Evolutionary conservation across 176 grass and related monocot genomes (phyloP), one percentile per base, ranked within the genome.

Genomic region (Stipa capillata): DNA sequence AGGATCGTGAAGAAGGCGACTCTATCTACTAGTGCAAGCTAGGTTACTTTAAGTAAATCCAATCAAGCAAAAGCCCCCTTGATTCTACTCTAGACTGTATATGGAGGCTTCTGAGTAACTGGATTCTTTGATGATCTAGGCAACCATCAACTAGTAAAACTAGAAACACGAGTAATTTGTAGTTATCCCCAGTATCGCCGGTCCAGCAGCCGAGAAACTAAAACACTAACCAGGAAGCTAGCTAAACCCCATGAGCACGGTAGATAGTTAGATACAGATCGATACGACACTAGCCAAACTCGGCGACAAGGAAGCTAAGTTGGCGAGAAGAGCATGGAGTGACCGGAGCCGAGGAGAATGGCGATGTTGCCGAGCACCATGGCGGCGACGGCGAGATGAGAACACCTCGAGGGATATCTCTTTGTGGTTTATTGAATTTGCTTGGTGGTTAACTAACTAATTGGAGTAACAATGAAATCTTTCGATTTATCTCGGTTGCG

Each of bases 341-440:
- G 8, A 87, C 85, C 85, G 11, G 65, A 55, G 47, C 85, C 73
- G 73, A 87, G 2, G 28, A 57, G 0, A 37, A 83, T 29, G 45
- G 74, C 65, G 73, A 87, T 17, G 17, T 17, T 6, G 79, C 73
- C 79, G 8, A 83, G 56, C 55, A 71, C 73, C 79, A 83, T 87
- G 77, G n/a, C n/a, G n/a, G n/a, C n/a, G n/a, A n/a, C n/a, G n/a
- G n/a, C n/a, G n/a, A n/a, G n/a, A n/a, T n/a, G n/a, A n/a, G n/a
- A n/a, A n/a, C n/a, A n/a, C n/a, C n/a, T n/a, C n/a, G n/a, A n/a
- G n/a, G n/a, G n/a, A n/a, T n/a, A n/a, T n/a, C n/a, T n/a, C n/a
- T n/a, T n/a, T n/a, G n/a, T n/a, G n/a, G n/a, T n/a, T n/a, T n/a
- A n/a, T n/a, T n/a, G n/a, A n/a, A n/a, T n/a, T n/a, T n/a, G n/a